Evolutionary conservation across 441 rosid species (phyloP).

Genomic region (Aquilaria agallochum): DNA sequence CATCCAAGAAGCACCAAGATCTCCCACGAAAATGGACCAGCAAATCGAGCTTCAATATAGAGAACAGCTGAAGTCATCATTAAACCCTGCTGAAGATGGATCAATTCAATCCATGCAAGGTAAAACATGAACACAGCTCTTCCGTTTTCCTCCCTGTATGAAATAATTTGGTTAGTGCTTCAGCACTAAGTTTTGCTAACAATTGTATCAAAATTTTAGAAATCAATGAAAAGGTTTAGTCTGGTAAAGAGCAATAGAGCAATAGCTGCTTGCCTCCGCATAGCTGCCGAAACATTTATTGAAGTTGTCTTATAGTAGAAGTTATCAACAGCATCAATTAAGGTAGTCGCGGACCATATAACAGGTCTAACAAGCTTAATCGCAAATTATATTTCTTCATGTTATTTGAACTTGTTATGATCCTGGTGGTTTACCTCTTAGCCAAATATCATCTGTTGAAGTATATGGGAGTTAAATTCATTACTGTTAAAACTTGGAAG

Average conservation of each 20-base stretch:
- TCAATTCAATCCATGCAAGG: slow-evolving; percentile 19
- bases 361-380: no score
- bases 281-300: no score
- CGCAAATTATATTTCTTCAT: no score
- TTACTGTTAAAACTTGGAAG: no score
- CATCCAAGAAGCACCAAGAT: slow-evolving; percentile 24
- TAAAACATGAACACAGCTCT: slow-evolving; percentile 17
- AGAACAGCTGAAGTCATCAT: slow-evolving; percentile 16
- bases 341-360: no score
- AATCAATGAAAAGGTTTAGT: not conserved
- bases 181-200: slow-evolving; percentile 1
- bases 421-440: no score
- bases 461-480: no score
- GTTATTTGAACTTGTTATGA: no score
- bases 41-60: slow-evolving; percentile 1
- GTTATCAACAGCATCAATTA: no score
- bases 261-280: no score
- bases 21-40: slow-evolving; percentile 19
- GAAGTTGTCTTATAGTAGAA: no score
- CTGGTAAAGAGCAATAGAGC: not conserved
- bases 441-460: no score
- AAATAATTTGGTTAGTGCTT: slow-evolving; percentile 18
- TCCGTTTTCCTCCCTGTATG: not conserved
- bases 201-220: not conserved
- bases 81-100: slow-evolving; percentile 21